Evolutionary conservation across 2,329 filamentous ascomycete genomes (phyloP).

Genomic region (Bipolaris victoriae): DNA sequence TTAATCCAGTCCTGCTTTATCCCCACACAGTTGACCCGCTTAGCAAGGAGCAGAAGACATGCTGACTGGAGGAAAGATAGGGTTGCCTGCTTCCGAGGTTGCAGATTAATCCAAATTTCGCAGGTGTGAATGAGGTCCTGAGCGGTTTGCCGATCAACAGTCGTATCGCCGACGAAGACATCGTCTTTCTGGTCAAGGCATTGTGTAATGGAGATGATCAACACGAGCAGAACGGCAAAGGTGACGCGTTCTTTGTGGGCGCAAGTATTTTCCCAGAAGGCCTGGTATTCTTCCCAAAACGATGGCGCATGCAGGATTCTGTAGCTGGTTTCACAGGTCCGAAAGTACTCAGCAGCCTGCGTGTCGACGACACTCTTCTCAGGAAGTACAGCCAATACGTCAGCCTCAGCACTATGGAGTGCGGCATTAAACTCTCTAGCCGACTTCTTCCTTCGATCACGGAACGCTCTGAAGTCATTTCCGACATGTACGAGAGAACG

Average conservation of each 20-base stretch:
- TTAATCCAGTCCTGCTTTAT: constrained; percentile 61
- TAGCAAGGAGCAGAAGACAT: constrained; percentile 59
- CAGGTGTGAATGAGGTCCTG: constrained; percentile 48
- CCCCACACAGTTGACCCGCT: constrained; percentile 58
- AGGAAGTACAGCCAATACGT: constrained; percentile 49
- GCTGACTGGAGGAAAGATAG: constrained; percentile 58
- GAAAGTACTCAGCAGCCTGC: constrained; percentile 57
- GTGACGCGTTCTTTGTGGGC: constrained; percentile 32
- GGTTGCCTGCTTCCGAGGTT: constrained; percentile 61
- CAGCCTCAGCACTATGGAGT: constrained; percentile 32
- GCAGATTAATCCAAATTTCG: constrained; percentile 52
- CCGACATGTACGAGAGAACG: constrained; percentile 39
- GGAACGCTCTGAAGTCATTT: constrained; percentile 43
- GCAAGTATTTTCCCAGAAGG: constrained; percentile 52
- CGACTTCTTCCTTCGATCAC: constrained; percentile 36
- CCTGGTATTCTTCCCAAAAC: constrained; percentile 59
- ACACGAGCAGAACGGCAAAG: constrained; percentile 51
- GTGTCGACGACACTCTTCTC: constrained; percentile 48
- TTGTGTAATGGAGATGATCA: constrained; percentile 49
- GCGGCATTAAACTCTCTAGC: constrained; percentile 29
- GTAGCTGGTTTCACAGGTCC: constrained; percentile 58
- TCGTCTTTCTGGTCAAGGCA: constrained; percentile 43
- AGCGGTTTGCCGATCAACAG: constrained; percentile 49
- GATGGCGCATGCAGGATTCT: constrained; percentile 61
- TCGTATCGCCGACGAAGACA: constrained; percentile 53